A percentile compares a stretch with the other conserved stretches of the same genome.
Conservation (phyloP, 2,329 filamentous ascomycete species). For the Botrytis medusae region DNA sequence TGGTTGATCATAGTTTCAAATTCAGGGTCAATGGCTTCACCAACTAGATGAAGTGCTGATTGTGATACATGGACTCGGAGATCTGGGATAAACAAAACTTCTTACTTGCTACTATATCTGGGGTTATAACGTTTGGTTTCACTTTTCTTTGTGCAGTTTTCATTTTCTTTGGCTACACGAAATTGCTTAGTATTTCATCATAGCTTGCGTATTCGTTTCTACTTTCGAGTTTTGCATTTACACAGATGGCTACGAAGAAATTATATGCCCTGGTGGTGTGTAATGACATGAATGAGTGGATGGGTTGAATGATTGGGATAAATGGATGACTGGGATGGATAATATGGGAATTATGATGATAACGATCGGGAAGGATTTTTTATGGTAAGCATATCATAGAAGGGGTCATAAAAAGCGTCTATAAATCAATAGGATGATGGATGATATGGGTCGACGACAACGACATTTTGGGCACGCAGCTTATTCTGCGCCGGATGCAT, state of each 20-base stretch:
- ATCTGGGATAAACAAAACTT: background rate
- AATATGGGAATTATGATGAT: background rate
- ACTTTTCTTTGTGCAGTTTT: background rate
- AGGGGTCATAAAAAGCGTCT: background rate
- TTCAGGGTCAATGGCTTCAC: conserved; percentile 3
- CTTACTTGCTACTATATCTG: conserved; percentile 11
- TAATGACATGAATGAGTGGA: background rate
- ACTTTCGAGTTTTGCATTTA: background rate
- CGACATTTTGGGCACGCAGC: conserved; percentile 8
- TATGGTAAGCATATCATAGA: background rate
- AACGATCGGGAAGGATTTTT: background rate
- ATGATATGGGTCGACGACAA: background rate
- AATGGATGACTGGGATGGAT: background rate
- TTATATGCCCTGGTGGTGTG: conserved; percentile 18
- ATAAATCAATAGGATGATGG: background rate
- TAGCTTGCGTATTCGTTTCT: conserved; percentile 2
- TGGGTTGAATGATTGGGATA: background rate
- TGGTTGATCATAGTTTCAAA: conserved; percentile 9
- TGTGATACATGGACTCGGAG: background rate
- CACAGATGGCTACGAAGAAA: background rate
- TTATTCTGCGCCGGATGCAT: conserved; percentile 12
- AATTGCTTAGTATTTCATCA: background rate
- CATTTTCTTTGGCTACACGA: background rate
- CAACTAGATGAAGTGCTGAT: conserved; percentile 1
- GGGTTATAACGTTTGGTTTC: background rate